Evolutionary conservation across 208 protist genomes (phyloP).

Genomic region (Balamuthia mandrillaris): DNA sequence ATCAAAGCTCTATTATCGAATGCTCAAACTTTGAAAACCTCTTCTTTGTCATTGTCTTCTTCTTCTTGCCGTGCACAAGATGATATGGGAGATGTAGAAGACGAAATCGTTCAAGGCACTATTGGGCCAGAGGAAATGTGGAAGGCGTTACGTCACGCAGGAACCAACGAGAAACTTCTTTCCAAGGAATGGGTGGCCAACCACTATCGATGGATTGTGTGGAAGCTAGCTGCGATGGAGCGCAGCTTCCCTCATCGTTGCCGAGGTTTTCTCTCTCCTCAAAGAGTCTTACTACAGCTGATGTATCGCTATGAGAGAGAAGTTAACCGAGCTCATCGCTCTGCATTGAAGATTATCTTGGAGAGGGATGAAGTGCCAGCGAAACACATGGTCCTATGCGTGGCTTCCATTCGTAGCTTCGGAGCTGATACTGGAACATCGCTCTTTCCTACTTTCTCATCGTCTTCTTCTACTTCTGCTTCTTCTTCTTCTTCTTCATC

Average conservation of each 20-base stretch:
- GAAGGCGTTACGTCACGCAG: too few relatives aligned
- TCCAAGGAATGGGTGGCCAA: constrained; percentile 21
- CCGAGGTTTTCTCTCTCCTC: background rate
- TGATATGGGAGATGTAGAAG: too few relatives aligned
- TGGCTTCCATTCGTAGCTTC: constrained; percentile 6
- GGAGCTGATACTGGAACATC: background rate
- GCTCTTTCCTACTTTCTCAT: background rate
- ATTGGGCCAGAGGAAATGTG: too few relatives aligned
- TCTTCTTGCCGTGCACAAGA: too few relatives aligned
- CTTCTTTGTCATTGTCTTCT: too few relatives aligned
- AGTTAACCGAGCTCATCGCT: constrained; percentile 8
- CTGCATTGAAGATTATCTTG: constrained; percentile 28
- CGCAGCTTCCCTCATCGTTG: constrained; percentile 8
- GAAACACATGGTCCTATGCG: constrained; percentile 11
- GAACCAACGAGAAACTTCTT: too few relatives aligned
- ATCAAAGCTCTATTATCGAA: too few relatives aligned
- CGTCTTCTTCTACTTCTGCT: background rate
- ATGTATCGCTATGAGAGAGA: constrained; percentile 26
- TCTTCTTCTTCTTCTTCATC: background rate
- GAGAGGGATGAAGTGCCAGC: constrained; percentile 5
- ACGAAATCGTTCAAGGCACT: too few relatives aligned
- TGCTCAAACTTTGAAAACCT: too few relatives aligned
- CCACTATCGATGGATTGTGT: constrained; percentile 35
- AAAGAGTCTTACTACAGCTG: background rate
- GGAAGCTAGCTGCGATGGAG: constrained; percentile 32